Percentiles rank a stretch among this genome's conserved stretches.
phyloP scores from a whole-genome alignment of 768 basidiomycete genomes.

The Grammothele lineata region DNA sequence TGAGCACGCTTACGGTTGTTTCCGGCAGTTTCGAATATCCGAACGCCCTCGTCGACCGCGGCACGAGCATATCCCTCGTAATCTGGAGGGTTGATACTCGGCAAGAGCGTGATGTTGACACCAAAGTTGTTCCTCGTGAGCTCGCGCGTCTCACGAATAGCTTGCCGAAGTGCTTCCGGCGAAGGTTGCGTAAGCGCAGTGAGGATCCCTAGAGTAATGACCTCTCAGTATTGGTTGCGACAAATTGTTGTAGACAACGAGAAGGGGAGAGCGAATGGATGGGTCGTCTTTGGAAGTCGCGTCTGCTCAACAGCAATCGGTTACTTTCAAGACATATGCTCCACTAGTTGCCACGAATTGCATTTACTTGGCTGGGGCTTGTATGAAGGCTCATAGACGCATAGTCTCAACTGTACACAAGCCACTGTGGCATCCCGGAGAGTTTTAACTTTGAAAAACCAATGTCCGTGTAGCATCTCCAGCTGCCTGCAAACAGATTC shows the following conservation, averaged over 20 bases:
- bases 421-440: too few relatives aligned
- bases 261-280: too few relatives aligned
- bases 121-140: constrained; percentile 76
- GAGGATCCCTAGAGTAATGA: constrained; percentile 51
- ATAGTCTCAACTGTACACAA: too few relatives aligned
- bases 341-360: background rate
- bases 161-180: constrained; percentile 74
- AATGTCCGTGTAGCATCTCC: too few relatives aligned
- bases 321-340: too few relatives aligned
- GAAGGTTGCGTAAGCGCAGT: constrained; percentile 87
- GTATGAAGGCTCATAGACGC: too few relatives aligned
- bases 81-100: constrained; percentile 86
- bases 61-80: constrained; percentile 81
- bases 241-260: too few relatives aligned
- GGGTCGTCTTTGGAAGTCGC: background rate
- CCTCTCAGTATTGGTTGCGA: too few relatives aligned
- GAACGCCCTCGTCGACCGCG: constrained; percentile 84
- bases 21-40: constrained; percentile 90
- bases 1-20: constrained; percentile 63
- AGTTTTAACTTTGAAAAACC: too few relatives aligned
- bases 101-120: constrained; percentile 84
- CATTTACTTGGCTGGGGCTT: too few relatives aligned
- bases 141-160: constrained; percentile 73
- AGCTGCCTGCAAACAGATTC: too few relatives aligned
- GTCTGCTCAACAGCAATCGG: background rate